phyloP scores from a whole-genome alignment of 78 protist genomes.

The Diacronema lutheri region DNA sequence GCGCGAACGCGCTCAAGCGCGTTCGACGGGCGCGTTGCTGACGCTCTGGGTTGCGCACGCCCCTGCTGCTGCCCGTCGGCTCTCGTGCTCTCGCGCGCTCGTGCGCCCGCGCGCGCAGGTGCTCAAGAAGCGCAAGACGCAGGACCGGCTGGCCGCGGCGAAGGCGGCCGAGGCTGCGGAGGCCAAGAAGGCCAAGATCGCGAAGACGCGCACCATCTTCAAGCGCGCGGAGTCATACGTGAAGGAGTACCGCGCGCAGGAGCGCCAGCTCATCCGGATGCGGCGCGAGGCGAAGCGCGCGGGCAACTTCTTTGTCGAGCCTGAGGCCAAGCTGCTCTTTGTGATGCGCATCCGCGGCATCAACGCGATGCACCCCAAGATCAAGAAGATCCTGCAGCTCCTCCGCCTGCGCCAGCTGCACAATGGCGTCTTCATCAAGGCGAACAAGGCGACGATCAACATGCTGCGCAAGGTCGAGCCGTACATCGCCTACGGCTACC shows the following conservation, averaged over 20 bases:
- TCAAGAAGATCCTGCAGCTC: constrained; percentile 92
- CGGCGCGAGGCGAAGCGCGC: constrained; percentile 79
- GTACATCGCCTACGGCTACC: constrained; percentile 97
- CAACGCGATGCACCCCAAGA: constrained; percentile 92
- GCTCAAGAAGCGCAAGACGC: constrained; percentile 69
- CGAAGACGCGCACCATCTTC: not conserved
- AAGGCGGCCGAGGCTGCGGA: constrained; percentile 13
- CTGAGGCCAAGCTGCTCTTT: constrained; percentile 97
- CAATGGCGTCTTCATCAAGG: constrained; percentile 96
- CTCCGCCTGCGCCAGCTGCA: constrained; percentile 97
- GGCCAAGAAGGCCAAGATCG: constrained; percentile 10
- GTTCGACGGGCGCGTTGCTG: too few species aligned
- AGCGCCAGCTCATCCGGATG: constrained; percentile 54
- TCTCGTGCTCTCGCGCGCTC: too few species aligned
- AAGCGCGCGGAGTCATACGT: constrained; percentile 84
- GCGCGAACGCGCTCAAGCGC: too few species aligned
- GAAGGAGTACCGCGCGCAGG: constrained; percentile 78
- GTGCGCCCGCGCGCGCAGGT: too few species aligned
- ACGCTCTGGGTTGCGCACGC: too few species aligned
- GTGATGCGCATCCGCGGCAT: constrained; percentile 99
- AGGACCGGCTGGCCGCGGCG: constrained; percentile 24
- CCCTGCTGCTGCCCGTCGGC: too few species aligned
- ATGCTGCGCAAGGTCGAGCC: constrained; percentile 96
- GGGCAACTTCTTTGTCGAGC: constrained; percentile 91
- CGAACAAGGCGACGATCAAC: constrained; percentile 97